Evolutionary conservation across 2,329 filamentous ascomycete species (phyloP).

Genomic region (Clonostachys rhizophaga): DNA sequence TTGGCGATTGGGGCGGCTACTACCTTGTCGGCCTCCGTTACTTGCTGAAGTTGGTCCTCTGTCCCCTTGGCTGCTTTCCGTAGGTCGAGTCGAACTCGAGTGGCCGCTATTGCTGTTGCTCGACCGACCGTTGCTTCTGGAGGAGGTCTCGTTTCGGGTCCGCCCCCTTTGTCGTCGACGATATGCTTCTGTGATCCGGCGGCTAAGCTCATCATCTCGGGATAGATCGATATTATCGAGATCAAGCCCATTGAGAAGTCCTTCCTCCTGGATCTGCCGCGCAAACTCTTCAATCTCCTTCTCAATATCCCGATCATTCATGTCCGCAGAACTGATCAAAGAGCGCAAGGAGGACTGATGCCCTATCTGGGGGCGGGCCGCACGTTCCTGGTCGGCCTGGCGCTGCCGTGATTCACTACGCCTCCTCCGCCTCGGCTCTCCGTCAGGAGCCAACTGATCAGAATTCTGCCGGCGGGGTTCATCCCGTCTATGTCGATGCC

Average conservation of each 20-base stretch:
- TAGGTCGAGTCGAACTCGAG: slow-evolving; percentile 17
- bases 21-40: slow-evolving; percentile 14
- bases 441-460: slow-evolving; percentile 30
- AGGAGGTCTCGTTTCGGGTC: slow-evolving; percentile 35
- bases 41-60: slow-evolving; percentile 18
- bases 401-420: slow-evolving; percentile 45
- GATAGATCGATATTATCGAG: slow-evolving; percentile 78
- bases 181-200: slow-evolving; percentile 86
- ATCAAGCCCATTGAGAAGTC: slow-evolving; percentile 82
- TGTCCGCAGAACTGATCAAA: slow-evolving; percentile 73
- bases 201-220: slow-evolving; percentile 86
- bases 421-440: slow-evolving; percentile 21
- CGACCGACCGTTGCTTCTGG: neutral
- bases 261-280: slow-evolving; percentile 83
- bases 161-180: slow-evolving; percentile 67
- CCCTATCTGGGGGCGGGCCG: no score
- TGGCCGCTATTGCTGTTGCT: slow-evolving; percentile 20
- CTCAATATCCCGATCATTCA: slow-evolving; percentile 75
- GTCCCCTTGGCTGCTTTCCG: slow-evolving; percentile 12
- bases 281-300: slow-evolving; percentile 88
- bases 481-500: slow-evolving; percentile 13
- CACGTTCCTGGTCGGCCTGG: slow-evolving; percentile 52
- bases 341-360: slow-evolving; percentile 88
- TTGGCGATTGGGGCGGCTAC: slow-evolving; percentile 31
- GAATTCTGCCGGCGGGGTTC: slow-evolving; percentile 16